Base-by-base conservation (phyloP, 2,329 filamentous ascomycete genomes). In the Paramyrothecium sp. region DNA sequence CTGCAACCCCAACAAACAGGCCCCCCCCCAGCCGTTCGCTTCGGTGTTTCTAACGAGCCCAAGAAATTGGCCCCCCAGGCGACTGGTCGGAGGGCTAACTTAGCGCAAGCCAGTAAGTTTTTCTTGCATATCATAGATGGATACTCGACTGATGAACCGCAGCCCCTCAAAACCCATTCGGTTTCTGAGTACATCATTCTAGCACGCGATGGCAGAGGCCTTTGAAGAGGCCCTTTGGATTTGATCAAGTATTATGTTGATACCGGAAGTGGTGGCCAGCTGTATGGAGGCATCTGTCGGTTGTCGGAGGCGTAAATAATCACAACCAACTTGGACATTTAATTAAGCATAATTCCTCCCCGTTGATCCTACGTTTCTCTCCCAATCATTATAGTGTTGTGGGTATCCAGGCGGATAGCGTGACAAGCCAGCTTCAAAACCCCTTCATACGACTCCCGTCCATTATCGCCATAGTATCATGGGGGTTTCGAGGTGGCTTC, bases 71-170 rank as follows among this genome's bases (percentile, higher is more conserved):
- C 85, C 59, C 87, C 93, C 30, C 95, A 98, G 77, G 84, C 92
- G 26, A 99, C 95, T 7, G 95, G 95, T 62, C 82, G 90, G 67
- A 87, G 90, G 78, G 95, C 95, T 56, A 97, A 98, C 73, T 82
- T 99, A 64, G 83, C 90, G 54, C 91, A 96, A 86, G 95, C 95
- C 69, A 99, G 94, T 98, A 88, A 89, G 94, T 93, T 46, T 23
- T 17, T 19, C 23, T 53, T 46, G 13, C 8, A n/a, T 13, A 26
- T 10, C 49, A 19, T 4, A 33, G 47, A 47, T 55, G 33, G 51
- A 33, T 3, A 12, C 5, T 53, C n/a, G 55, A 51, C 62, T 70
- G 49, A 71, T 56, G 49, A 26, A 21, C 16, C 48, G 17, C 41
- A 83, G 81, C 81, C 30, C 81, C 81, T 13, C 73, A 82, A 60